Evolutionary conservation across 163 green algal species (phyloP).

Genomic region (Volvox carteri): DNA sequence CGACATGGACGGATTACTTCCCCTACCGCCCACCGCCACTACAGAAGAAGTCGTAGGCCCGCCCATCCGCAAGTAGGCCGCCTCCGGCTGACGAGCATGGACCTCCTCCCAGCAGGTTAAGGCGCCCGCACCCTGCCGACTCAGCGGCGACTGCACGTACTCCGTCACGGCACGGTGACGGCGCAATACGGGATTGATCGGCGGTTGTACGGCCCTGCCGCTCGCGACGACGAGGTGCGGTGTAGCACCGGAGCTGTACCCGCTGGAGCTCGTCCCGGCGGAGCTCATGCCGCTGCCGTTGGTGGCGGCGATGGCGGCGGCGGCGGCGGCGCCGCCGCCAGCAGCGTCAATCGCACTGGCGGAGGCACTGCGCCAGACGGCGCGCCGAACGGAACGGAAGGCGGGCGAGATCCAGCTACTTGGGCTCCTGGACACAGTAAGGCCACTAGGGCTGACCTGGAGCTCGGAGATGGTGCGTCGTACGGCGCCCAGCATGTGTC

Average conservation of each 20-base stretch:
- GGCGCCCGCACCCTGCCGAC: not conserved
- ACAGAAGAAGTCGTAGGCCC: not conserved
- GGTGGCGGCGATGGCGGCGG: not conserved
- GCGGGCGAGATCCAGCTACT: not conserved
- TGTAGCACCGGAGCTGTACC: not conserved
- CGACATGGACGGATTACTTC: not conserved
- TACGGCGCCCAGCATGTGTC: not conserved
- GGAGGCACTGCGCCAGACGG: constrained; percentile 26
- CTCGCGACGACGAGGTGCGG: not conserved
- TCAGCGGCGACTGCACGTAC: constrained; percentile 48
- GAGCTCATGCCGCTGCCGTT: not conserved
- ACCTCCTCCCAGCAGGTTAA: not conserved
- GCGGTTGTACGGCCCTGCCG: not conserved
- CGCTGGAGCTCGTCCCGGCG: not conserved
- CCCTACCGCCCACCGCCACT: not conserved
- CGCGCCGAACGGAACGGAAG: not conserved
- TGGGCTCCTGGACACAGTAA: not conserved
- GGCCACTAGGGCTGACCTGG: not conserved
- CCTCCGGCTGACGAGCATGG: not conserved
- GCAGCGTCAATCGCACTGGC: not conserved
- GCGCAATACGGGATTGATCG: not conserved
- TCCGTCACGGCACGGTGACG: not conserved
- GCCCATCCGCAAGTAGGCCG: not conserved
- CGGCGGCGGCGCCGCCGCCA: not conserved
- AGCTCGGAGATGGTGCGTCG: not conserved